Base-by-base conservation (phyloP, 2,329 filamentous ascomycete genomes). In the Mycosphaerella sp. region DNA sequence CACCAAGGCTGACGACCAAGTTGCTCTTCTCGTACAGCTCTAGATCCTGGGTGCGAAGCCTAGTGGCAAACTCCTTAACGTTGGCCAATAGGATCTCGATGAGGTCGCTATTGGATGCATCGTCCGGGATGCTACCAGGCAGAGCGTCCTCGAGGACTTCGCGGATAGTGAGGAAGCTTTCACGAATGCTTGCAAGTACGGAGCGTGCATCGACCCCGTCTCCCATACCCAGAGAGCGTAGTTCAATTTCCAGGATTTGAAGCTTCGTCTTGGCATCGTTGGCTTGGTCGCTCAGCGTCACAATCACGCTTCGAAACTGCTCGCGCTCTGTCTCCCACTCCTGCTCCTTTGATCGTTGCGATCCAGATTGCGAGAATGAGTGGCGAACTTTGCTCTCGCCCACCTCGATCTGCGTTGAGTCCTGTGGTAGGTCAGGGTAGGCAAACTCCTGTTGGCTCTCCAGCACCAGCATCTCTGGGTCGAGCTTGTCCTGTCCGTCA, bases 151-250 rank as follows among this genome's bases (percentile, higher is more conserved):
- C 71, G 17, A 76, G 60, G 32, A 66, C 63, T 10, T 69, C 66
- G 43, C 74, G 74, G 14, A 72, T 64, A 10, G 64, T 54, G 8
- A 67, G 66, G 49, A 77, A 74, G n/a, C 69, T 68, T 45, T 70
- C 67, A 21, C 74, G 73, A 44, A 77, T 67, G 48, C 67, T 68
- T 23, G 62, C 57, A 17, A 77, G 59, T 23, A 77, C 70, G 23
- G 65, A 62, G 6, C 62, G 64, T 12, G 67, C 60, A 12, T 70
- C 69, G 1, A 64, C 60, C 11, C 66, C 63, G 4, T 71, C 61
- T 31, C 60, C 64, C 55, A 76, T 71, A 26, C 73, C 69, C 14
- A 77, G 68, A 31, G 71, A 71, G 51, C 73, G 66, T 3, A 77
- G 64, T 56, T 76, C 73, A 21, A 77, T 70, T 8, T 69, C 66